Conservation (phyloP, 78 protist genomes). For the Cyanophora paradoxa region DNA sequence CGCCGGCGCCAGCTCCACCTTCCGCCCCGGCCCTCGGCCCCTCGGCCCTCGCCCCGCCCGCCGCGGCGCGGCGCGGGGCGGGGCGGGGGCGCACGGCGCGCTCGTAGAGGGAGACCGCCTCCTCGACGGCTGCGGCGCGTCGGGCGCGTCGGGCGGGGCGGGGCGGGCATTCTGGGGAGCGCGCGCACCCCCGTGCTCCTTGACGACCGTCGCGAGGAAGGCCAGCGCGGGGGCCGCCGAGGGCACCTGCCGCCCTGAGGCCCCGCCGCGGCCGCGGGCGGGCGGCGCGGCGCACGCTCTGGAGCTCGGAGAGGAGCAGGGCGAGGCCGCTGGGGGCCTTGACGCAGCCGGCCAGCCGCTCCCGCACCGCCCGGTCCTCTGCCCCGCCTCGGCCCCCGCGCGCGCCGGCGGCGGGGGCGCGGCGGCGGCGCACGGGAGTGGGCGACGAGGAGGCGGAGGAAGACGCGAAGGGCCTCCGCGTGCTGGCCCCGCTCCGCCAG, state of each 20-base stretch:
- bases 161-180: too few species aligned
- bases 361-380: neutral
- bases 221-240: constrained; percentile 24
- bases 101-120: constrained; percentile 19
- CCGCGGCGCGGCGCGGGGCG: too few species aligned
- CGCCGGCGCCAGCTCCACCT: neutral
- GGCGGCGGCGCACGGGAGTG: neutral
- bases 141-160: too few species aligned
- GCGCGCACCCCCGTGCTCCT: too few species aligned
- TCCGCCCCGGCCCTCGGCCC: too few species aligned
- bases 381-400: too few species aligned
- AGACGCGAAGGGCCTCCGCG: neutral
- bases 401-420: neutral
- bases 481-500: neutral
- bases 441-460: neutral
- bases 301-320: neutral
- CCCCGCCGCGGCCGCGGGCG: neutral
- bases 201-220: constrained; percentile 34
- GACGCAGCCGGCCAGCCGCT: neutral
- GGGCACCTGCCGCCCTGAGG: neutral
- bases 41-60: too few species aligned
- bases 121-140: constrained; percentile 25
- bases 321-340: neutral
- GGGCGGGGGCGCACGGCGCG: too few species aligned
- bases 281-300: neutral